Base-by-base conservation (phyloP, 2,329 filamentous ascomycete species). In the Xylariaceae sp. region DNA sequence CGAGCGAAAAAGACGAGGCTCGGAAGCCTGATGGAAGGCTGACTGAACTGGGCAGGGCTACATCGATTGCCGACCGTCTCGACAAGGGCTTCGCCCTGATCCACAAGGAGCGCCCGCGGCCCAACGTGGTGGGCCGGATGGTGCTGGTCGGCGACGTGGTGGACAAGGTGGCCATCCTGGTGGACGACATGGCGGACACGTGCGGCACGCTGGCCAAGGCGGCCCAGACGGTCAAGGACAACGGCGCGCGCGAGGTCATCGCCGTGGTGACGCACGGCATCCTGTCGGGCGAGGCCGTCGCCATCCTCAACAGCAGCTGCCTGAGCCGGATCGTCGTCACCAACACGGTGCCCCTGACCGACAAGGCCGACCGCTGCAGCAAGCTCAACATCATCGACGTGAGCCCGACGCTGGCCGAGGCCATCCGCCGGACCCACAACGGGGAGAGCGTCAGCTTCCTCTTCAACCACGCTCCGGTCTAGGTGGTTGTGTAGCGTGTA, bases 181-280 rank as follows among this genome's bases (percentile, higher is more conserved):
- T 98, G 30, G 90, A 96, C 58, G 90, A 96, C 58, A 95, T 96
- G 87, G 89, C 89, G 19, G 90, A 96, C 57, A 95, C 90, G 4
- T 95, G 89, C 59, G 88, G 88, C 47, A 94, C 87, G 24, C 38
- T 57, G 2, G 52, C 53, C 58, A 96, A 96, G 66, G 92, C 89
- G 3, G 92, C 90, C 12, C 80, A 86, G 37, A 90, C 89, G 0
- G 76, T 96, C 33, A 85, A 90, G 59, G 74, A 86, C 50, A 82
- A 95, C 53, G 86, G 87, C 19, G 90, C 92, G 2, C 78, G 77
- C 46, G 79, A 93, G 55, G 88, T 94, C 23, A 86, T 94, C 43
- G 92, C 92, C 16, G 93, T 96, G 46, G 92, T 96, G 38, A 95
- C 90, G 1, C 90, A 95, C 56, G 89, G 88, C 22, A 94, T 95